Evolutionary conservation across 768 basidiomycete species (phyloP).

Genomic region (Serendipita sp.): DNA sequence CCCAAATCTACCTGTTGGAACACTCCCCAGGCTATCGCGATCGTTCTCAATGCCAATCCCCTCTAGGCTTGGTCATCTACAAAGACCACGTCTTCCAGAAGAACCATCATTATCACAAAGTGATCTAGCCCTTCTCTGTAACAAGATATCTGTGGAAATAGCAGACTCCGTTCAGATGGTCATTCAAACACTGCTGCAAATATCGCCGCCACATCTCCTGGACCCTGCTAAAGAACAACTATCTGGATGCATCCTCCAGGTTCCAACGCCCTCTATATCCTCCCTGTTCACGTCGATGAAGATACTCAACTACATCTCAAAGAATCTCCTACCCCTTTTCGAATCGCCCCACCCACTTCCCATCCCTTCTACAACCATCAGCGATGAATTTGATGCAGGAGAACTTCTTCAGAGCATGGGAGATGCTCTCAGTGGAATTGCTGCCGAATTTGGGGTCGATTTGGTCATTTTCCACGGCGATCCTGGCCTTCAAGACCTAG

Average conservation of each 20-base stretch:
- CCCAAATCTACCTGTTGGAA: conserved; percentile 15
- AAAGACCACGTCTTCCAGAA: conserved; percentile 42
- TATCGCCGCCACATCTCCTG: conserved; percentile 78
- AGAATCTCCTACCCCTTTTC: conserved; percentile 40
- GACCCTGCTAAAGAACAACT: conserved; percentile 91
- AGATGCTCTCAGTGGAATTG: conserved; percentile 71
- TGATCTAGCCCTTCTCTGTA: conserved; percentile 14
- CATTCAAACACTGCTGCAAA: conserved; percentile 79
- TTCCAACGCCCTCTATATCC: conserved; percentile 77
- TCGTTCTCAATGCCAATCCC: conserved; percentile 71
- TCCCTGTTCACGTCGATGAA: conserved; percentile 86
- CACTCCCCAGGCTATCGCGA: conserved; percentile 46
- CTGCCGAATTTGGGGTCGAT: conserved; percentile 74
- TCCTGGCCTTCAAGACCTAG: conserved; percentile 72
- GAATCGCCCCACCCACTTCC: not conserved
- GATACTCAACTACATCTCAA: conserved; percentile 82
- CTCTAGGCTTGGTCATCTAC: conserved; percentile 57
- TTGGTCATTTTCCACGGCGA: conserved; percentile 84
- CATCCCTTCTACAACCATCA: conserved; percentile 10
- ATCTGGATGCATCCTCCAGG: conserved; percentile 71
- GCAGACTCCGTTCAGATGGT: conserved; percentile 84
- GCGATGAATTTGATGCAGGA: conserved; percentile 80
- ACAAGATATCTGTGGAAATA: conserved; percentile 61
- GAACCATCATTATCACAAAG: conserved; percentile 11
- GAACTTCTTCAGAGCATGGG: conserved; percentile 82